Evolutionary conservation across 352 stramenopile species (phyloP).

Genomic region (Pythium folliculosum): DNA sequence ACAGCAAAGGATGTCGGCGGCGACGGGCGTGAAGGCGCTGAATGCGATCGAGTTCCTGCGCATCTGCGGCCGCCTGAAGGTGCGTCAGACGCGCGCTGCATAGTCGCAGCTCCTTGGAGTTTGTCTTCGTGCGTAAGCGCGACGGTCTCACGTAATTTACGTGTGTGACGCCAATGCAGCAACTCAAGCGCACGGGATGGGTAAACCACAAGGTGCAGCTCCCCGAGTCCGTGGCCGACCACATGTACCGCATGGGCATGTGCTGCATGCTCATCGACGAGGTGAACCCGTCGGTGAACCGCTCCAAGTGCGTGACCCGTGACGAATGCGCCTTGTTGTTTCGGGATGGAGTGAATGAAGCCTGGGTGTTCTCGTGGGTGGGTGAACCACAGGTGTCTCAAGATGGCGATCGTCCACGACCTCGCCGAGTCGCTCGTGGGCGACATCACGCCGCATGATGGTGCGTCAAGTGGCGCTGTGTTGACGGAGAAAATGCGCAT

Average conservation of each 20-base stretch:
- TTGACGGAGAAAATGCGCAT: neutral
- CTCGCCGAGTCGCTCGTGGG: conserved; percentile 92
- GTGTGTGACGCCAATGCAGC: too few relatives aligned
- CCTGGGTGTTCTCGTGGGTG: conserved; percentile 3
- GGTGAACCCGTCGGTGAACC: conserved; percentile 58
- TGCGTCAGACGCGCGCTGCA: conserved; percentile 26
- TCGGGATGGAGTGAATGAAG: too few relatives aligned
- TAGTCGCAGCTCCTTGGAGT: too few relatives aligned
- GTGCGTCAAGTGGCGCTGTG: conserved; percentile 21
- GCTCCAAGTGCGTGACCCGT: conserved; percentile 49
- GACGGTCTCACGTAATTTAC: too few relatives aligned
- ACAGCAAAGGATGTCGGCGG: conserved; percentile 35
- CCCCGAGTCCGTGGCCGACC: conserved; percentile 92
- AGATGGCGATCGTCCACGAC: conserved; percentile 94
- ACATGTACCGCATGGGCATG: conserved; percentile 94
- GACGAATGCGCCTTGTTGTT: neutral
- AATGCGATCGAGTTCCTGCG: conserved; percentile 81
- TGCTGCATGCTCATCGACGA: conserved; percentile 89
- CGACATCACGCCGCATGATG: conserved; percentile 93
- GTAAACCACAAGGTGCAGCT: conserved; percentile 88
- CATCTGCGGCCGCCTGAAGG: conserved; percentile 79
- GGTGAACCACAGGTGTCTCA: conserved; percentile 63
- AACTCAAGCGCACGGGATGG: conserved; percentile 91
- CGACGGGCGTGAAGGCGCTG: conserved; percentile 60
- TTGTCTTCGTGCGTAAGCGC: too few relatives aligned